Conservation (phyloP, 202 grass and related monocot species). For the Carex arenaria region DNA sequence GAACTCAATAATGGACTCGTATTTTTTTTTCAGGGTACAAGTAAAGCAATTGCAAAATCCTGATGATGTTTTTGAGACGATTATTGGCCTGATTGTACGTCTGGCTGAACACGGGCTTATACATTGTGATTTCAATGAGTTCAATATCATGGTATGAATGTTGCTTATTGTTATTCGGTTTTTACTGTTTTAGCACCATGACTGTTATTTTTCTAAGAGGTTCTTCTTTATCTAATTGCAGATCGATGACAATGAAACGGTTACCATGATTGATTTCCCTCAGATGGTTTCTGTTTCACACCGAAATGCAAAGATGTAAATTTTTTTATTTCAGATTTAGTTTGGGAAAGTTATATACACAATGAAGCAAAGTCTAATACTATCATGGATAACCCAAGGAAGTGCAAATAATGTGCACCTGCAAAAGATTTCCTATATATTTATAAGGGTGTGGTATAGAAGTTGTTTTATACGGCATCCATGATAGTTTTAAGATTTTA, state of each 20-base stretch:
- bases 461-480: not conserved
- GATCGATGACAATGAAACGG: conserved; percentile 80
- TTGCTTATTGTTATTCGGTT: conserved; percentile 12
- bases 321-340: not conserved
- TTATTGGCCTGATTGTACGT: conserved; percentile 74
- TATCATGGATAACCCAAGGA: not conserved
- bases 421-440: not conserved
- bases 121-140: conserved; percentile 98
- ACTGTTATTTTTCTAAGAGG: not conserved
- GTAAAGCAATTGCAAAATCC: conserved; percentile 69
- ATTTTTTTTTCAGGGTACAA: conserved; percentile 60
- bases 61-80: conserved; percentile 78
- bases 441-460: not conserved
- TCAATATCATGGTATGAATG: conserved; percentile 85
- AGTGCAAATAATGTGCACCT: not conserved
- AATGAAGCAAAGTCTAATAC: not conserved
- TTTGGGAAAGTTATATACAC: not conserved
- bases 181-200: not conserved
- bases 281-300: conserved; percentile 97
- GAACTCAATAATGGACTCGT: not conserved
- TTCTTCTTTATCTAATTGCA: conserved; percentile 26
- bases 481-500: not conserved
- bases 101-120: conserved; percentile 95
- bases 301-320: conserved; percentile 91
- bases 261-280: conserved; percentile 90